Conservation (phyloP, 176 grass and related monocot genomes). For the Triticum turgidum region DNA sequence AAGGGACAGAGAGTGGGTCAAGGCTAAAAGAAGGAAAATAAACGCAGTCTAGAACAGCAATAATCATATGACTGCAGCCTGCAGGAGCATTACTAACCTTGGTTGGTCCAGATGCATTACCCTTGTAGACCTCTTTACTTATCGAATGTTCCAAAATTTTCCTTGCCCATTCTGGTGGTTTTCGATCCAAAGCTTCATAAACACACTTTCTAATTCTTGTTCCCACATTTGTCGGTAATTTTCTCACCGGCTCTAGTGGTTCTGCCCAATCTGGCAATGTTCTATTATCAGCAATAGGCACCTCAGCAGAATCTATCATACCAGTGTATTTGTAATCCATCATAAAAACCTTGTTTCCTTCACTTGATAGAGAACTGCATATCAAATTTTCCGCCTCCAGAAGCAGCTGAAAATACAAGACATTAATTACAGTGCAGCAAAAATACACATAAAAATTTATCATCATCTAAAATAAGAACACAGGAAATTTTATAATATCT, state of each 20-base stretch:
- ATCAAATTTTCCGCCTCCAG: conserved; percentile 78
- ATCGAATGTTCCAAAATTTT: conserved; percentile 94
- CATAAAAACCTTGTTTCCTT: conserved; percentile 62
- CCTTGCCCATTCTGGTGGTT: conserved; percentile 95
- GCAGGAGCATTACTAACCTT: conserved; percentile 61
- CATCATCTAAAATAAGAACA: not conserved
- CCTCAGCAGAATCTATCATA: conserved; percentile 44
- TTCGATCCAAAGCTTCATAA: conserved; percentile 73
- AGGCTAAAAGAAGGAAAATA: not conserved
- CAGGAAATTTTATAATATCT: conserved; percentile 14
- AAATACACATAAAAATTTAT: conserved; percentile 12
- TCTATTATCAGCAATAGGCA: conserved; percentile 46
- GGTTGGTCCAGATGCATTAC: conserved; percentile 94
- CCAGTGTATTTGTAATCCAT: conserved; percentile 76
- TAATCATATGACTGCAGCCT: not conserved
- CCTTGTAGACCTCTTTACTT: conserved; percentile 98
- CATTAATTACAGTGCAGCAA: conserved; percentile 31
- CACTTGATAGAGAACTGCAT: conserved; percentile 49
- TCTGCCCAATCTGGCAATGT: conserved; percentile 87
- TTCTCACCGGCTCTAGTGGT: conserved; percentile 85
- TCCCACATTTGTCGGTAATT: conserved; percentile 98
- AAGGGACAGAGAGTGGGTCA: not conserved
- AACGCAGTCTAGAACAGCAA: not conserved
- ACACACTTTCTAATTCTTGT: conserved; percentile 99
- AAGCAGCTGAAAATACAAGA: conserved; percentile 85